Percentiles rank a stretch among this genome's conserved stretches.
phyloP scores from a whole-genome alignment of 805 yeast genomes.

The Yarrowia bubula region DNA sequence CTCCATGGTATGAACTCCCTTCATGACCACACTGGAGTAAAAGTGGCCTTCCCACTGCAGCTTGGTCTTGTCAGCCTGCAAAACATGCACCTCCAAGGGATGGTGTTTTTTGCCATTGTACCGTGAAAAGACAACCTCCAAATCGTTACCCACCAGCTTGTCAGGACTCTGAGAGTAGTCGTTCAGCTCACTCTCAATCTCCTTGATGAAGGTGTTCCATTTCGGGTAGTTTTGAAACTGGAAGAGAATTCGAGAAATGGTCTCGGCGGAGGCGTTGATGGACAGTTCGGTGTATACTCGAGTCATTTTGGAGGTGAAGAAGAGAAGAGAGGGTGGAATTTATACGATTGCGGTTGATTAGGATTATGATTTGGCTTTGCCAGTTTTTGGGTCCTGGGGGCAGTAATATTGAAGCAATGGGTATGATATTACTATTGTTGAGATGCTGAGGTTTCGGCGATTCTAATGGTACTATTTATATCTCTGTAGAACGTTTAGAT shows the following conservation, averaged over 20 bases:
- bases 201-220: conserved; percentile 12
- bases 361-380: too few species aligned
- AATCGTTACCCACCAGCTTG: background rate
- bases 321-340: too few species aligned
- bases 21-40: background rate
- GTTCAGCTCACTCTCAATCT: conserved; percentile 2
- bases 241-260: background rate
- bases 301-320: background rate
- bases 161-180: background rate
- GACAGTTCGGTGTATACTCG: conserved; percentile 5
- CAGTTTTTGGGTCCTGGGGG: too few species aligned
- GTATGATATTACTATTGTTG: too few species aligned
- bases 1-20: background rate
- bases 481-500: too few species aligned
- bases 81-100: background rate
- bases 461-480: too few species aligned
- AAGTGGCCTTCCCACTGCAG: conserved; percentile 4
- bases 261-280: conserved; percentile 18
- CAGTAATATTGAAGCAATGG: too few species aligned
- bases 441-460: too few species aligned
- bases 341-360: too few species aligned
- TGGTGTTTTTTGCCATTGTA: background rate
- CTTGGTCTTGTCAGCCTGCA: background rate
- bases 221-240: background rate
- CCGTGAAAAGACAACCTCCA: background rate